Evolutionary conservation across 2,329 filamentous ascomycete genomes (phyloP), one percentile per base, ranked within the genome.

Genomic region (Hypoxylon sp.): DNA sequence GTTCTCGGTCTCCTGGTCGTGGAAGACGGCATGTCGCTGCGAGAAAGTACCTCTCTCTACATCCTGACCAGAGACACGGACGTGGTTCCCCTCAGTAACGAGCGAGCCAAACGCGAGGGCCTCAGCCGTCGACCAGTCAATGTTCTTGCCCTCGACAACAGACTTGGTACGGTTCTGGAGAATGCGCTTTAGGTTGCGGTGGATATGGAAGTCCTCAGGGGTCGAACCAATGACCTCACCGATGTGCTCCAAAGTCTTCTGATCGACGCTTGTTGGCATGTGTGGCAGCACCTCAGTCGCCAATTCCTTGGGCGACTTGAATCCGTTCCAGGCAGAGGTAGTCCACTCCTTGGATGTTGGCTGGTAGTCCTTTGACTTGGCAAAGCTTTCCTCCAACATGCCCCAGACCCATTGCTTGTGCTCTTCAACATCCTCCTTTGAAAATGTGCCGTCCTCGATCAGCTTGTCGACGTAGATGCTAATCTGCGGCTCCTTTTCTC

Each of bases 351-450:
- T 96, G 61, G 92, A 90, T 29, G 90, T 95, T 34, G 94, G 91
- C 73, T 93, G 89, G 76, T 99, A 99, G 67, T 99, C 93, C 76
- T 95, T 97, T 75, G 92, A 96, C 75, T 93, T 91, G 67, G 91
- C 82, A 74, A 97, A 99, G 77, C 91, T 97, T 73, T 97, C 93
- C 69, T 96, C 93, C 50, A 99, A 82, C 92, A 97, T 97, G 57
- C 90, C 90, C 94, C 93, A 99, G 53, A 97, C 94, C 94, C 94
- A 99, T 73, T 95, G 90, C 82, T 96, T 96, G 82, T 99, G 94
- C 80, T 99, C 94, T 51, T 99, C 93, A 54, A 99, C 88, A 70
- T 99, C 94, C 67, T 94, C 92, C 78, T 96, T 93, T 63, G 90
- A 96, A 77, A 99, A 99, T 44, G 90, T 96, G 65, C 92, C 91